phyloP scores from a whole-genome alignment of 2,329 filamentous ascomycete species.

The Colletotrichum sp. region DNA sequence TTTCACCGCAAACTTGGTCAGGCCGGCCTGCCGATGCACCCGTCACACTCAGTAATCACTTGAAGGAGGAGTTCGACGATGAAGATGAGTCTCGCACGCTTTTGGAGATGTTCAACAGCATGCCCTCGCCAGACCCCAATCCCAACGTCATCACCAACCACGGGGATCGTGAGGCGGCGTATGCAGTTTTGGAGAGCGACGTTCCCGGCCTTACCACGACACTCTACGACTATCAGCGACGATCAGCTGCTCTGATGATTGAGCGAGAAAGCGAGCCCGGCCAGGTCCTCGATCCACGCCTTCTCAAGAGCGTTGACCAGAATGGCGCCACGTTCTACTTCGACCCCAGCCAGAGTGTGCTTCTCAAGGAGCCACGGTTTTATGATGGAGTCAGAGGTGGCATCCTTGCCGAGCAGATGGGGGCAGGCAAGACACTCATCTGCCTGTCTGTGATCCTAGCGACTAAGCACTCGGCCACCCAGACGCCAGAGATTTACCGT shows the following conservation, averaged over 20 bases:
- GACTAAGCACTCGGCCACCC: constrained; percentile 71
- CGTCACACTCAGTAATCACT: not conserved
- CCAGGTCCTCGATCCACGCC: constrained; percentile 73
- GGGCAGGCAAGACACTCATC: constrained; percentile 86
- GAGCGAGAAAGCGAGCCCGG: constrained; percentile 75
- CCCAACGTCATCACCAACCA: constrained; percentile 51
- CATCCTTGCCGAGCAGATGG: constrained; percentile 82
- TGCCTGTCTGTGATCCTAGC: constrained; percentile 79
- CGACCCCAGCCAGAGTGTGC: constrained; percentile 65
- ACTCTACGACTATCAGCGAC: constrained; percentile 80
- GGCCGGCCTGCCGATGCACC: constrained; percentile 33
- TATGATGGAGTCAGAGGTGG: constrained; percentile 81
- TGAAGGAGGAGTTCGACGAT: constrained; percentile 36
- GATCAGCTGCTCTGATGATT: constrained; percentile 83
- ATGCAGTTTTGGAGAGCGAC: constrained; percentile 56
- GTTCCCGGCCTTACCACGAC: constrained; percentile 57
- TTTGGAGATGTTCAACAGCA: constrained; percentile 74
- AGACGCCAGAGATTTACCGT: constrained; percentile 67
- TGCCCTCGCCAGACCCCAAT: constrained; percentile 71
- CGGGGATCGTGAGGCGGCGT: constrained; percentile 58
- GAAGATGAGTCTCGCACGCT: constrained; percentile 55
- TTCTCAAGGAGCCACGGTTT: constrained; percentile 68
- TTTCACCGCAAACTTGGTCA: constrained; percentile 59
- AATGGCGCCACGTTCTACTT: constrained; percentile 70
- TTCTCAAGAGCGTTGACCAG: constrained; percentile 66